Conservation (phyloP, 2,329 filamentous ascomycete genomes). For the Colletotrichum trifolii region DNA sequence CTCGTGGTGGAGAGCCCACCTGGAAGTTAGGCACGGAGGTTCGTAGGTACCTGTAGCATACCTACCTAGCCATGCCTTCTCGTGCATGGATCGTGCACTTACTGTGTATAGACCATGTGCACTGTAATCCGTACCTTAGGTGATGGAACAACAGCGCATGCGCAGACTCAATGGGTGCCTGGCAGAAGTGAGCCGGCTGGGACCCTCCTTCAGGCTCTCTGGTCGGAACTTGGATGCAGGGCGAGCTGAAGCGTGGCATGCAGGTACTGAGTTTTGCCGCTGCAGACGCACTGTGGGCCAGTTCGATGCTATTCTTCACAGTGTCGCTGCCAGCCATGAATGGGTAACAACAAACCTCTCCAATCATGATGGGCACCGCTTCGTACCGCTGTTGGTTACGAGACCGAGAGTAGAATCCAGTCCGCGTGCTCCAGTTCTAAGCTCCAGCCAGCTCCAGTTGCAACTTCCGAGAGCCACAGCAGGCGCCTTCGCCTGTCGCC, state of each 20-base stretch:
- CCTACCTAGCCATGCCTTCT: too few relatives aligned
- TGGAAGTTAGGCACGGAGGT: too few relatives aligned
- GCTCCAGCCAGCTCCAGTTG: not conserved
- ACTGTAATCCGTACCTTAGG: too few relatives aligned
- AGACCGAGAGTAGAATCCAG: not conserved
- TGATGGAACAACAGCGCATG: slow-evolving; percentile 7
- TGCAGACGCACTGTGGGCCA: slow-evolving; percentile 26
- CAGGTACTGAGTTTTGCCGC: slow-evolving; percentile 32
- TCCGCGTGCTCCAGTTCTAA: not conserved
- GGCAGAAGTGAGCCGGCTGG: slow-evolving; percentile 5
- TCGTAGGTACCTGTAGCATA: too few relatives aligned
- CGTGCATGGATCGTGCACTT: too few relatives aligned
- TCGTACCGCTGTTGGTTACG: too few relatives aligned
- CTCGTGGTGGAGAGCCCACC: too few relatives aligned
- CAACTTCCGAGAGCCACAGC: not conserved
- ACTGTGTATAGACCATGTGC: too few relatives aligned
- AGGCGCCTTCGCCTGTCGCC: not conserved
- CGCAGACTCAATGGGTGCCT: slow-evolving; percentile 11
- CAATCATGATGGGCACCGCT: too few relatives aligned
- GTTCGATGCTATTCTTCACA: slow-evolving; percentile 15
- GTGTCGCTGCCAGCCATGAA: not conserved
- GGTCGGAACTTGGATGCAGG: slow-evolving; percentile 31
- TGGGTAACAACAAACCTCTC: too few relatives aligned
- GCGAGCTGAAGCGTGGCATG: slow-evolving; percentile 34
- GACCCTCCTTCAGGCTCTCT: slow-evolving; percentile 5